Base-by-base conservation (phyloP, 1,284 basidiomycete genomes). In the Cutaneotrichosporon mucoides region DNA sequence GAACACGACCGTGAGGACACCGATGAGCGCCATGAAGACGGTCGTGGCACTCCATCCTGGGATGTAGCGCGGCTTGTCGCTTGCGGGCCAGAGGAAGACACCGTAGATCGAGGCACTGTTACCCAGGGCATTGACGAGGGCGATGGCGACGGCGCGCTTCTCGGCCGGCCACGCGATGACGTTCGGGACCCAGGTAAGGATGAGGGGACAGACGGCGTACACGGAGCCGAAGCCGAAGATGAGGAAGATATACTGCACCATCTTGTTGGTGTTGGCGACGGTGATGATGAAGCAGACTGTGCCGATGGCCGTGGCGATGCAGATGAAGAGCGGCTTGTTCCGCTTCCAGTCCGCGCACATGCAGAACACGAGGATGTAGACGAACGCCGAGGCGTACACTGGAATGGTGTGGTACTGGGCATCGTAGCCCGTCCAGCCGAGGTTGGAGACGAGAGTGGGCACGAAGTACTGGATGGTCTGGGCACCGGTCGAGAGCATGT, bases 371-470 rank as follows among this genome's bases (percentile, higher is more conserved):
- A 81, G 61, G 65, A 80, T 80, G 64, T 65, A 74, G 40, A 72
- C 70, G 43, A 76, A 69, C 10, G 74, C 74, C 15, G 53, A 64
- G 13, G 73, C 77, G 65, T 81, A 80, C 45, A 80, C 70, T 9
- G 80, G 79, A 61, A 81, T 80, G n/a, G 79, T 81, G 74, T 80
- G 79, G 69, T 77, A 81, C 65, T 81, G 80, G 41, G 75, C 72
- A 15, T 55, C 62, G 66, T 71, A 75, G 11, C 79, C 79, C 12
- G 40, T 70, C 68, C 77, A 62, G 43, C 60, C 60, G 12, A 62
- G 68, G 49, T 74, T 65, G 8, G 68, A 70, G 43, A 78, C 69
- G 36, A 79, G 68, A 4, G 76, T 79, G 8, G 79, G 79, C 49
- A 81, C 76, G 63, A 81, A 81, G 73, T 81, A 81, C 62, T 79